Evolutionary conservation across 257 asterid genomes (phyloP), one percentile per base, ranked within the genome.

Genomic region (Solanum clarkiae): DNA sequence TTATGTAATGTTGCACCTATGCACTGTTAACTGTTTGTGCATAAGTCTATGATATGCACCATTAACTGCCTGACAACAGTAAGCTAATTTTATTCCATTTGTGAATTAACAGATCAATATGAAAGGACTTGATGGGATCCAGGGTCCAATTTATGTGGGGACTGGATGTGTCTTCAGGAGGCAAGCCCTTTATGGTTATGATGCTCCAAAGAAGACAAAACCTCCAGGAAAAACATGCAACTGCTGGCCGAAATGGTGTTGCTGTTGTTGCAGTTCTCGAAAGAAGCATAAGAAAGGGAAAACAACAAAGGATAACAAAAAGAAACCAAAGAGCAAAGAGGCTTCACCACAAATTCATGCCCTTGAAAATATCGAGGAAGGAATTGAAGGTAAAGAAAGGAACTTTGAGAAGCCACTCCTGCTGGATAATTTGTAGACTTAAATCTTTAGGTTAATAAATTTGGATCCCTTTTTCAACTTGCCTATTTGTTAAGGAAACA

Each of bases 41-140:
- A 40, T 83, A 22, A 15, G 22, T 36, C 4, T 66, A 26, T 6
- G 62, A 24, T 81, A 26, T 63, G 24, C 16, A 42, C 84, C 36
- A 80, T n/a, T 20, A 55, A 55, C 29, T 85, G 44, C 69, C 53
- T 29, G 85, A 65, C 74, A 18, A 65, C 74, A 18, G 51, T 14
- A 72, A 72, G 77, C 90, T 91, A 71, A 89, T 81, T 82, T 47
- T 65, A 20, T 66, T 26, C 26, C 51, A 14, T 71, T 51, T 59
- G 84, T 80, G 81, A 36, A 4, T 18, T 57, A 82, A 85, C 94
- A 96, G 99, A 91, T 96, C 82, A 96, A 96, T 77, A 94, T 96
- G 99, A 94, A 96, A 91, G 99, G 99, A 75, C 99, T 96, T 36
- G 99, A 96, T 55, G 99, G 99, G 84, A 96, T 96, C 88, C 99